Percentiles rank a stretch among this genome's conserved stretches.
Conservation (phyloP, 164 flowering plant species). For the Nymphaea colorata region DNA sequence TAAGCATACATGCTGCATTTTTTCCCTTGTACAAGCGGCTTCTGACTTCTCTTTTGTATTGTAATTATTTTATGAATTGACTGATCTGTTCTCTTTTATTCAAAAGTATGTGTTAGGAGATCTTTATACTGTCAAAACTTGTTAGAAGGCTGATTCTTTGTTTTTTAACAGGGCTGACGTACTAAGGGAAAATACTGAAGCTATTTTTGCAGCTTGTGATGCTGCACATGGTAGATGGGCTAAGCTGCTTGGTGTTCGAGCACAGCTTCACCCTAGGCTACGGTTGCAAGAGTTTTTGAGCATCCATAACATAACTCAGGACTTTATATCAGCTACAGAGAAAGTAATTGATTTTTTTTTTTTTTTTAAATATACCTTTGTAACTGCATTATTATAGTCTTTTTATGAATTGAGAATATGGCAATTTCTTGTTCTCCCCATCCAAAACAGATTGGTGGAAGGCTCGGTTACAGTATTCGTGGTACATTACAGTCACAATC, state of each 20-base stretch:
- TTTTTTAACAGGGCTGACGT: slow-evolving; percentile 68
- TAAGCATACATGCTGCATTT: too few species aligned
- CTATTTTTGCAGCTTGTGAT: slow-evolving; percentile 99
- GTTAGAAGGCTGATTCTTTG: not conserved
- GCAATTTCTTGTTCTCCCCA: slow-evolving; percentile 8
- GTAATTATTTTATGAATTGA: too few species aligned
- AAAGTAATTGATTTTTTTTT: slow-evolving; percentile 34
- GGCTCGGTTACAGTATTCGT: slow-evolving; percentile 93
- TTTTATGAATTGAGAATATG: too few species aligned
- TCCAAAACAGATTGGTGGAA: slow-evolving; percentile 77
- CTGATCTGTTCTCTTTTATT: too few species aligned
- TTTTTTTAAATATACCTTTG: too few species aligned
- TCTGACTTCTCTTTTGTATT: too few species aligned
- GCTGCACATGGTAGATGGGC: slow-evolving; percentile 99
- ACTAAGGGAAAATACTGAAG: slow-evolving; percentile 93
- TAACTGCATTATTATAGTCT: too few species aligned
- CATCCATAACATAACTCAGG: slow-evolving; percentile 79
- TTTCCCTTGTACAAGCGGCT: too few species aligned
- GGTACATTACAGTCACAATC: slow-evolving; percentile 96
- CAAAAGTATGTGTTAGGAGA: too few species aligned
- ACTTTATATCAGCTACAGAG: slow-evolving; percentile 83
- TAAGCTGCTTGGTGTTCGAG: slow-evolving; percentile 94
- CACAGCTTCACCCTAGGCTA: slow-evolving; percentile 76
- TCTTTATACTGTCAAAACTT: too few species aligned
- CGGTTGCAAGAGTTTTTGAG: slow-evolving; percentile 80